Evolutionary conservation across 495 filamentous ascomycete genomes (phyloP).

Genomic region (Aspergillus steynii): DNA sequence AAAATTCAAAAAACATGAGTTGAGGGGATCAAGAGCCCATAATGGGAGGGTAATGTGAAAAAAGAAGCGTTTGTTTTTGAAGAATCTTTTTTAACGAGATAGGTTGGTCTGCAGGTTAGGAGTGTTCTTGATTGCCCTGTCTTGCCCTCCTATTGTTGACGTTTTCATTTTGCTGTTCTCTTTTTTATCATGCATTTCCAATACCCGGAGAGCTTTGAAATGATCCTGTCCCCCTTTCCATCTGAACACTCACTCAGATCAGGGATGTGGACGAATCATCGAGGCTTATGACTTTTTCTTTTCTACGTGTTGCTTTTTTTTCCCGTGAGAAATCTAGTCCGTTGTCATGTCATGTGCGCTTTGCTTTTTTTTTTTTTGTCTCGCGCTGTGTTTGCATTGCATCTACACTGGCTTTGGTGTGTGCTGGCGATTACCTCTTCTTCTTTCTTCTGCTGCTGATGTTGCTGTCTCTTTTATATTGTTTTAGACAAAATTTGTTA

Average conservation of each 20-base stretch:
- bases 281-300: constrained; percentile 2
- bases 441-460: constrained; percentile 9
- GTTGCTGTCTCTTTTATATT: constrained; percentile 12
- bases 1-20: constrained; percentile 11
- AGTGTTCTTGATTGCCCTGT: background rate
- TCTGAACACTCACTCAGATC: background rate
- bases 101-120: constrained; percentile 21
- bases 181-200: constrained; percentile 21
- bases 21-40: background rate
- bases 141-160: background rate
- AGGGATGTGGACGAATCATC: background rate
- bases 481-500: constrained; percentile 28
- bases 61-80: constrained; percentile 1
- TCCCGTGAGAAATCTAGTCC: constrained; percentile 2
- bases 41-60: background rate
- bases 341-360: constrained; percentile 1
- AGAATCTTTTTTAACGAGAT: constrained; percentile 18
- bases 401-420: constrained; percentile 23
- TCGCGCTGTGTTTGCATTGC: constrained; percentile 18
- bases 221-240: background rate
- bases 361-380: constrained; percentile 12
- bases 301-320: background rate
- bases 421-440: constrained; percentile 19
- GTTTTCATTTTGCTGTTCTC: constrained; percentile 15
- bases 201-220: constrained; percentile 12